phyloP scores from a whole-genome alignment of 192 early-diverging fungal species.

The Coemansia pectinata region DNA sequence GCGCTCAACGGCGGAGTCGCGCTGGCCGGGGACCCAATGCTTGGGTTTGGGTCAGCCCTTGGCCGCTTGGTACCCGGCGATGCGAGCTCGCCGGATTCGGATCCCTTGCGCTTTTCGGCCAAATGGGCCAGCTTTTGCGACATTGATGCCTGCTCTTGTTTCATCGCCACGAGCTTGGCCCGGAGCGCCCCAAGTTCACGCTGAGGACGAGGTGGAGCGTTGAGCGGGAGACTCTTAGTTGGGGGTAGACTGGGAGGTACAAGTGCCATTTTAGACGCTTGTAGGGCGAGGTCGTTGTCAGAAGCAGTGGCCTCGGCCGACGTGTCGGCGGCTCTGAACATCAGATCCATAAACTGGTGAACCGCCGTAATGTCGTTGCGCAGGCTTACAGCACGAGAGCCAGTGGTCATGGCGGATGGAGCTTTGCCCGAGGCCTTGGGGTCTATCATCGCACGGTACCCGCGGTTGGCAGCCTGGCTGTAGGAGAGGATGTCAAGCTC shows the following conservation, averaged over 20 bases:
- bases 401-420: background rate
- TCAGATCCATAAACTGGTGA: background rate
- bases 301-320: background rate
- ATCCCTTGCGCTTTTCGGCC: conserved; percentile 22
- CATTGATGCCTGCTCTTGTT: conserved; percentile 17
- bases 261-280: background rate
- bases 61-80: background rate
- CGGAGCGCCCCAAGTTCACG: conserved; percentile 9
- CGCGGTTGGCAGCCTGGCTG: background rate
- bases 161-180: conserved; percentile 28
- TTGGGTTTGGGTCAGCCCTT: background rate
- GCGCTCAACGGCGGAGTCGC: background rate
- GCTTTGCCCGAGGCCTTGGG: background rate
- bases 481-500: conserved; percentile 13
- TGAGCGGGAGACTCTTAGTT: background rate
- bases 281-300: background rate
- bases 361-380: conserved; percentile 18
- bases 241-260: background rate
- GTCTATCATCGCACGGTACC: background rate
- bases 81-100: background rate
- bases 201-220: background rate
- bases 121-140: conserved; percentile 19
- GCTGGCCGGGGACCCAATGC: background rate
- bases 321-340: background rate
- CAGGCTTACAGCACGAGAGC: background rate